These are phyloP conservation scores for Furcasterigmium furcatum DNA, from an alignment of 2,329 filamentous ascomycete genomes.

Conservation along the genomic window DNA sequence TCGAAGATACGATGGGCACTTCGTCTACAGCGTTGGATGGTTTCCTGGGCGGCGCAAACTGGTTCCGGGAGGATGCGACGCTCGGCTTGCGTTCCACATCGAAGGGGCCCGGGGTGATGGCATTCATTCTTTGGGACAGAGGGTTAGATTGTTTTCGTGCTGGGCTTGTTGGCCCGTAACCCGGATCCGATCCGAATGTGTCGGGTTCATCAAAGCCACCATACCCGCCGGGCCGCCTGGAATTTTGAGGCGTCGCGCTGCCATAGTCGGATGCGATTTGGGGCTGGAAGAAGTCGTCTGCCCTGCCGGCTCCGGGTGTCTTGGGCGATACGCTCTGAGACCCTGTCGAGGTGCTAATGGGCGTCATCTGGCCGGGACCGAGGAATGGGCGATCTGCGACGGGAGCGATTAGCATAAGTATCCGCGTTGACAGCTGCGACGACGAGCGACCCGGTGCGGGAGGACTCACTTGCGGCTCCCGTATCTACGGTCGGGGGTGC, in stretches of 20 bases:
- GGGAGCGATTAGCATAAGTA: conserved; percentile 23
- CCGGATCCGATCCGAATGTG: conserved; percentile 30
- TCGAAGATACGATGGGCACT: background rate
- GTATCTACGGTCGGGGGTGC: conserved; percentile 48
- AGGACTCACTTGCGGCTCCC: conserved; percentile 45
- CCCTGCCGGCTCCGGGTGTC: conserved; percentile 44
- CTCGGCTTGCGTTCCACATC: conserved; percentile 36
- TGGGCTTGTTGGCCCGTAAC: conserved; percentile 21
- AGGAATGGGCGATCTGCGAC: conserved; percentile 49
- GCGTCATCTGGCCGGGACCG: conserved; percentile 58
- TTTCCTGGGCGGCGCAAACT: background rate
- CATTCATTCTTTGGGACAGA: conserved; percentile 57
- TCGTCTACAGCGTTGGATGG: background rate
- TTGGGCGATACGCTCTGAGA: conserved; percentile 63
- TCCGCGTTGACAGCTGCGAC: background rate
- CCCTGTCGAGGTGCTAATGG: conserved; percentile 57
- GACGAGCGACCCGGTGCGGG: background rate
- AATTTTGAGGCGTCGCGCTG: conserved; percentile 33
- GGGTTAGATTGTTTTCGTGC: conserved; percentile 30
- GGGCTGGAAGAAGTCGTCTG: conserved; percentile 43
- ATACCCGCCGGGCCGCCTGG: conserved; percentile 43
- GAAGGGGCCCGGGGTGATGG: conserved; percentile 65
- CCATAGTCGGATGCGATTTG: conserved; percentile 39
- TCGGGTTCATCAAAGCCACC: conserved; percentile 41
- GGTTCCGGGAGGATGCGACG: background rate